phyloP scores from a whole-genome alignment of 2,329 filamentous ascomycete genomes.

The Epichloe baconii region DNA sequence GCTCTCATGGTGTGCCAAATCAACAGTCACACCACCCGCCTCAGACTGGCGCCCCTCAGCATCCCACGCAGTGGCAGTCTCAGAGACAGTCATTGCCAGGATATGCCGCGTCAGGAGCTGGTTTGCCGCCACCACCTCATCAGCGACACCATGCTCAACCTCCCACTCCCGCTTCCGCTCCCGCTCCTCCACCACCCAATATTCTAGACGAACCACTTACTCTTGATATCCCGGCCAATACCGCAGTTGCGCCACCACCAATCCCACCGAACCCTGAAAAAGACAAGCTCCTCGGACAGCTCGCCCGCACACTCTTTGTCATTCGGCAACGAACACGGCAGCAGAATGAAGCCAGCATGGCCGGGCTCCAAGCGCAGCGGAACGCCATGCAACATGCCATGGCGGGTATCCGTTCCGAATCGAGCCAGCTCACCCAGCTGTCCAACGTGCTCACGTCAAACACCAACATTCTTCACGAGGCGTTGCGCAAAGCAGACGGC shows the following conservation, averaged over 20 bases:
- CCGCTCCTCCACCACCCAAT: conserved; percentile 32
- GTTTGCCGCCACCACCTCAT: not conserved
- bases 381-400: conserved; percentile 61
- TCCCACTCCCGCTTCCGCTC: conserved; percentile 6
- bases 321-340: conserved; percentile 56
- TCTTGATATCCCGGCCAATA: conserved; percentile 33
- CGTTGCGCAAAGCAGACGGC: conserved; percentile 64
- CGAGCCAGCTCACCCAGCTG: conserved; percentile 56
- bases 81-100: conserved; percentile 9
- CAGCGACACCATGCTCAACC: conserved; percentile 7
- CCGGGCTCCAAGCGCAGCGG: conserved; percentile 67
- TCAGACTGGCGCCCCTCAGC: conserved; percentile 6
- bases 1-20: not conserved
- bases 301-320: conserved; percentile 56
- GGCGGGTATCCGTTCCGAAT: conserved; percentile 58
- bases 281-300: conserved; percentile 66
- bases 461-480: conserved; percentile 62
- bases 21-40: not conserved
- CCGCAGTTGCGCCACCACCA: conserved; percentile 56
- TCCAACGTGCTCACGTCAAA: conserved; percentile 62
- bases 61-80: conserved; percentile 10
- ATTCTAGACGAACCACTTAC: conserved; percentile 44
- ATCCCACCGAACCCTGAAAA: conserved; percentile 95
- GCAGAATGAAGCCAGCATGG: conserved; percentile 62
- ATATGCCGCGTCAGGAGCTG: conserved; percentile 4